These are phyloP conservation scores for Akanthomyces muscarius DNA, from an alignment of 2,329 filamentous ascomycete genomes.

Conservation along the genomic window DNA sequence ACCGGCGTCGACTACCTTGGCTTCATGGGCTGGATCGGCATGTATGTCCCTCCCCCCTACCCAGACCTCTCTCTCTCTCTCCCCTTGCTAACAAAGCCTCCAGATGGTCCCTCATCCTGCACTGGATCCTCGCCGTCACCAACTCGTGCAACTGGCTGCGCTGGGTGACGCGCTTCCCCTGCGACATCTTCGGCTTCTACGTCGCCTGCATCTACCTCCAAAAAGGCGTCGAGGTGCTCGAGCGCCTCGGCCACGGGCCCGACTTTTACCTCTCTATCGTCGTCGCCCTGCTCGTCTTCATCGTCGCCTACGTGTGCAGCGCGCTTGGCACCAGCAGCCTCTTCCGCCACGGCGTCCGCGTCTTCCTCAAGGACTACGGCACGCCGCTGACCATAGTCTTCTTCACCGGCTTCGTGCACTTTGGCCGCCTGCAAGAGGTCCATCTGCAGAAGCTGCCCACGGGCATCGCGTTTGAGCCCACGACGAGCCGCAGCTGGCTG, in stretches of 20 bases:
- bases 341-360: slow-evolving; percentile 69
- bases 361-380: slow-evolving; percentile 87
- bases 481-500: slow-evolving; percentile 68
- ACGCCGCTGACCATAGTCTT: slow-evolving; percentile 80
- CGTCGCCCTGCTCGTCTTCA: slow-evolving; percentile 72
- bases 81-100: not conserved
- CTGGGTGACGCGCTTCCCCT: slow-evolving; percentile 87
- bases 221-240: slow-evolving; percentile 83
- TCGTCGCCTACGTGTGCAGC: slow-evolving; percentile 69
- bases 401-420: slow-evolving; percentile 84
- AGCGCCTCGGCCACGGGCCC: slow-evolving; percentile 62
- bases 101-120: slow-evolving; percentile 78
- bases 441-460: slow-evolving; percentile 69
- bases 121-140: slow-evolving; percentile 77
- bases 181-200: slow-evolving; percentile 92
- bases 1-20: slow-evolving; percentile 76
- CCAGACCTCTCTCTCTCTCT: not conserved
- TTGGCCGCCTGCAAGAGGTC: slow-evolving; percentile 74
- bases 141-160: slow-evolving; percentile 86
- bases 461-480: slow-evolving; percentile 74
- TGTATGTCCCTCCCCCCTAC: slow-evolving; percentile 45
- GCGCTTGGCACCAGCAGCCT: slow-evolving; percentile 66
- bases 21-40: slow-evolving; percentile 89
- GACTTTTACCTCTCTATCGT: slow-evolving; percentile 77
- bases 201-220: slow-evolving; percentile 89